Conservation (phyloP, 805 yeast species). For the Lachancea thermotolerans region DNA sequence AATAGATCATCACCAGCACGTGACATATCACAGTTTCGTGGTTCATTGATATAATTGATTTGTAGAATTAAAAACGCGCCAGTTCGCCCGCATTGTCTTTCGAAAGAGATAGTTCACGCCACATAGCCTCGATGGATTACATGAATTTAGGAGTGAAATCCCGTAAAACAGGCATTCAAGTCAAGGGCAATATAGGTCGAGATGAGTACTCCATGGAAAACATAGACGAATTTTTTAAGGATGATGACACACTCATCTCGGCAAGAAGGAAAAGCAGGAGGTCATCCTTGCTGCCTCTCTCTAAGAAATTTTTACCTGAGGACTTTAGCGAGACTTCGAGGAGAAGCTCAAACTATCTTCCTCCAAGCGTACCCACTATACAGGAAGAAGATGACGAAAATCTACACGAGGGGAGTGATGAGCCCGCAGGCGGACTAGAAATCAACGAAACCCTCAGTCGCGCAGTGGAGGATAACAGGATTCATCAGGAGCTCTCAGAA, state of each 20-base stretch:
- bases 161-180: slow-evolving; percentile 58
- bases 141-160: slow-evolving; percentile 51
- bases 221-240: slow-evolving; percentile 59
- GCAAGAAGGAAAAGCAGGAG: slow-evolving; percentile 17
- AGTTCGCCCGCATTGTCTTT: not conserved
- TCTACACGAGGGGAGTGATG: slow-evolving; percentile 10
- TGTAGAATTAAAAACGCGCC: not conserved
- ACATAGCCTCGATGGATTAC: slow-evolving; percentile 30
- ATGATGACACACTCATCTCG: slow-evolving; percentile 31
- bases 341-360: slow-evolving; percentile 2
- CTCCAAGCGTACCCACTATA: slow-evolving; percentile 4
- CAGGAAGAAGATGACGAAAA: slow-evolving; percentile 5
- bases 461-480: no score
- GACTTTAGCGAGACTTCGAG: slow-evolving; percentile 1
- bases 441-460: no score
- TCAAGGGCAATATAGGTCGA: slow-evolving; percentile 40
- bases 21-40: no score
- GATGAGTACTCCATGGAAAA: slow-evolving; percentile 64
- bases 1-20: not conserved
- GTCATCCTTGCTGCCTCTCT: slow-evolving; percentile 13
- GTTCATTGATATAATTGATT: no score
- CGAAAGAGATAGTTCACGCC: not conserved
- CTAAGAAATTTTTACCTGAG: not conserved
- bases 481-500: no score
- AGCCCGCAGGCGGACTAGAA: no score